Evolutionary conservation across 371 early-diverging fungal species (phyloP), one percentile per base, ranked within the genome.

Genomic region (Mortierella sp.): DNA sequence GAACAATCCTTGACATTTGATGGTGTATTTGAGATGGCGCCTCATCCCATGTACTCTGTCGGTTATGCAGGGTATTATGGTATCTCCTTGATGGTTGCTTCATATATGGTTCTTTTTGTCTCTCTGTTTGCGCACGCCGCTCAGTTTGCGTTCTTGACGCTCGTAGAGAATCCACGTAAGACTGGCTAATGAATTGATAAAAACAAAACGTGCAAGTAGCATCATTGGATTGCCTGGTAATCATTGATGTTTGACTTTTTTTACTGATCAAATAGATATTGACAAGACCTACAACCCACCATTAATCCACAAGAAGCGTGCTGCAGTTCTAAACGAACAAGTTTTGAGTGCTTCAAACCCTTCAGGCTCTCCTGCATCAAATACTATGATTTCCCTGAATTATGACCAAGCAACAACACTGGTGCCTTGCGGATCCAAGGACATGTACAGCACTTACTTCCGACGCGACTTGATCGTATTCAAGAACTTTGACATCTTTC

Each of bases 11-110:
- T 96, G 55, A 95, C 95, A 0, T 96, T 96, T 76, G 96, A 97
- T 83, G 96, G 97, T 34, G 96, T 96, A 0, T 97, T 97, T 83
- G 98, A 97, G 79, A 93, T 96, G 93, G 97, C 96, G 0, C 98
- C 98, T 28, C 99, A 98, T 75, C 99, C 99, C 1, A 98, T 98
- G 98, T 98, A 98, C 84, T 96, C 97, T 12, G 93, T 98, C 40
- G 99, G 99, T 0, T 98, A 97, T 75, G 90, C 93, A 49, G 98
- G 98, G 9, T 97, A 95, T 84, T 98, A 98, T 82, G 99, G 97
- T 29, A 85, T 95, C 4, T 94, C 97, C 9, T 78, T 98, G 47
- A 90, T 95, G 72, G 90, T 90, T 45, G 94, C 92, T 34, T 92
- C 92, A 65, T 96, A 96, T 83, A 92, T 90, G 45, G 96, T 98